phyloP scores from a whole-genome alignment of 139 green algal genomes.

The Trebouxia sp. region DNA sequence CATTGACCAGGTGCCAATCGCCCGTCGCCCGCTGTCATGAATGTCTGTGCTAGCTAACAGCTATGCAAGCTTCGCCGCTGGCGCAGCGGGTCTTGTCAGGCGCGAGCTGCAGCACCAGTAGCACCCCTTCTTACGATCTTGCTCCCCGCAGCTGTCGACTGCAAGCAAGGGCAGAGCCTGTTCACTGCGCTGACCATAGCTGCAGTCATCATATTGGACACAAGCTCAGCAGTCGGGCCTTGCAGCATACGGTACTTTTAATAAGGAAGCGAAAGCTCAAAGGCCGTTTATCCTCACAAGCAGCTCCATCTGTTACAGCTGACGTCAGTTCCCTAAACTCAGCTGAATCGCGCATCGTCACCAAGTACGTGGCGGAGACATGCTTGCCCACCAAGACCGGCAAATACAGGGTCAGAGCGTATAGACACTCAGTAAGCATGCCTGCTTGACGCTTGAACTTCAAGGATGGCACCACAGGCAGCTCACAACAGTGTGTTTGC shows the following conservation, averaged over 20 bases:
- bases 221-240: no score
- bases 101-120: slow-evolving; percentile 7
- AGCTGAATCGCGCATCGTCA: slow-evolving; percentile 31
- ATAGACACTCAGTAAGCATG: slow-evolving; percentile 81
- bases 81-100: background rate
- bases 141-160: background rate
- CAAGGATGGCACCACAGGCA: no score
- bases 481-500: background rate
- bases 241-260: background rate
- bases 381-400: slow-evolving; percentile 85
- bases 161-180: background rate
- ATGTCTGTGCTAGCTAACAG: background rate
- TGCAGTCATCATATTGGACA: background rate
- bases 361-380: slow-evolving; percentile 90
- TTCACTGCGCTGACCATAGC: no score
- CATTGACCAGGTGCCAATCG: background rate
- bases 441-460: background rate
- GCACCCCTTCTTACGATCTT: background rate
- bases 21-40: no score
- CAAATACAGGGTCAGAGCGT: slow-evolving; percentile 84
- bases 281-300: background rate
- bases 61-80: background rate
- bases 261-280: background rate
- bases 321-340: no score
- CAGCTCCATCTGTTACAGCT: background rate